Percentiles rank a stretch among this genome's conserved stretches.
These are phyloP conservation scores for Aphanomyces cochlioides DNA, from an alignment of 352 stramenopile species.

Conservation along the genomic window DNA sequence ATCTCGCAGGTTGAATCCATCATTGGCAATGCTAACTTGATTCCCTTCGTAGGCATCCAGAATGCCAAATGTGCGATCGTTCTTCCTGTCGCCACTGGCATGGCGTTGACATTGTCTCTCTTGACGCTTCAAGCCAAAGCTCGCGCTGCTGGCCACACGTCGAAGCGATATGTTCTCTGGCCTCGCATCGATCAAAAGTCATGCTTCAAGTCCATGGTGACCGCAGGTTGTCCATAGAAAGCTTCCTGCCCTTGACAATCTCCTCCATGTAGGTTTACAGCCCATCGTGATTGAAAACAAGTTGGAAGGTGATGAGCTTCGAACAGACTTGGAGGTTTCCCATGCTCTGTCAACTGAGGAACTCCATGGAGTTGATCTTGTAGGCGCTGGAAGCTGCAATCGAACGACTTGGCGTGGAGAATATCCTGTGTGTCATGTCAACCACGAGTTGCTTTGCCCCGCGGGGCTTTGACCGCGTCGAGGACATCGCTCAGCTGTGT, in stretches of 20 bases:
- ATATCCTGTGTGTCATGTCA: conserved; percentile 93
- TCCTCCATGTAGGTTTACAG: conserved; percentile 54
- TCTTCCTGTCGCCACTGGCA: conserved; percentile 96
- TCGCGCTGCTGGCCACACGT: conserved; percentile 33
- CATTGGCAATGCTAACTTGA: background rate
- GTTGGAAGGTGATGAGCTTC: conserved; percentile 74
- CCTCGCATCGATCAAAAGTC: conserved; percentile 99
- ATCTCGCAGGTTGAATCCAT: conserved; percentile 19
- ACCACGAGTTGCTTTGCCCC: conserved; percentile 99
- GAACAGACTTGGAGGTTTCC: conserved; percentile 82
- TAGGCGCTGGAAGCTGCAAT: conserved; percentile 63
- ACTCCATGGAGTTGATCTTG: background rate
- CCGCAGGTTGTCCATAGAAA: conserved; percentile 44
- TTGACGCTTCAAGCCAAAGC: conserved; percentile 54
- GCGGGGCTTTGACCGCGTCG: conserved; percentile 92
- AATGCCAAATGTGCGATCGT: conserved; percentile 79
- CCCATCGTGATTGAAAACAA: conserved; percentile 86
- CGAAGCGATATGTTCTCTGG: conserved; percentile 83
- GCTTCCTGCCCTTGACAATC: background rate
- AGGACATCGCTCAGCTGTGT: conserved; percentile 90
- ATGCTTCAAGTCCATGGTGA: conserved; percentile 97
- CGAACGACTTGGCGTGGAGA: conserved; percentile 47
- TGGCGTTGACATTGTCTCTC: conserved; percentile 92
- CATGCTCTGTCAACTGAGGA: background rate
- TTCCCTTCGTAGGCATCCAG: conserved; percentile 29